A percentile compares a stretch with the other conserved stretches of the same genome.
These are phyloP conservation scores for Amyloporia xantha DNA, from an alignment of 768 basidiomycete genomes.

Conservation along the genomic window DNA sequence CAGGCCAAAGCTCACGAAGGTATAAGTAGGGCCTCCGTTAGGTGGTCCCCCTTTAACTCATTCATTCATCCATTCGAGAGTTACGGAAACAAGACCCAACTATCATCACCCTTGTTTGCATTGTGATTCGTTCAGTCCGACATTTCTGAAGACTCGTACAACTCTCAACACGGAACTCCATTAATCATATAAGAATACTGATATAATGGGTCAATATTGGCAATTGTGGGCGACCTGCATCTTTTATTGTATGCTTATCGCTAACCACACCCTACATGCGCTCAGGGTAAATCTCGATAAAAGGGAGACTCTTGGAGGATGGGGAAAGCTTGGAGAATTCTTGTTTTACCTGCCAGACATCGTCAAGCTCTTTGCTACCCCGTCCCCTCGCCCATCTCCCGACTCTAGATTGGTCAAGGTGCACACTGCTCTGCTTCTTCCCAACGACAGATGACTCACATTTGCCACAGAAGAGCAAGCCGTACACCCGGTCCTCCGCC, in stretches of 20 bases:
- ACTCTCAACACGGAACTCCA: no score
- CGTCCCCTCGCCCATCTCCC: background rate
- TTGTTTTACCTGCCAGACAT: background rate
- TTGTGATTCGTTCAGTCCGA: no score
- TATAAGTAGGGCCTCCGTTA: no score
- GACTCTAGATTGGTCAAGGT: background rate
- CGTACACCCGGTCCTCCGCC: background rate
- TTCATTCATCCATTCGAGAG: no score
- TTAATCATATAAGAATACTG: no score
- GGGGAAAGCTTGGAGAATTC: background rate
- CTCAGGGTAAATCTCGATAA: background rate
- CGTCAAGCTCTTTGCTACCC: background rate
- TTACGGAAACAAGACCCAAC: no score
- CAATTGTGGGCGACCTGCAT: background rate
- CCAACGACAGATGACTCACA: background rate
- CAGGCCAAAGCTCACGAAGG: no score
- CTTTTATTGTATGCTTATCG: background rate
- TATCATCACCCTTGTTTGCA: no score
- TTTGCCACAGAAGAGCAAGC: background rate
- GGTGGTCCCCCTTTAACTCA: no score
- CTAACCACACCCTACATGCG: background rate
- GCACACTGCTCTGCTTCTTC: background rate
- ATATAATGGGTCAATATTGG: constrained; percentile 1
- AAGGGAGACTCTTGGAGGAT: background rate
- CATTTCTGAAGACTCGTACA: no score